phyloP scores from a whole-genome alignment of 148 eudicot species.

The Cornus controversa region DNA sequence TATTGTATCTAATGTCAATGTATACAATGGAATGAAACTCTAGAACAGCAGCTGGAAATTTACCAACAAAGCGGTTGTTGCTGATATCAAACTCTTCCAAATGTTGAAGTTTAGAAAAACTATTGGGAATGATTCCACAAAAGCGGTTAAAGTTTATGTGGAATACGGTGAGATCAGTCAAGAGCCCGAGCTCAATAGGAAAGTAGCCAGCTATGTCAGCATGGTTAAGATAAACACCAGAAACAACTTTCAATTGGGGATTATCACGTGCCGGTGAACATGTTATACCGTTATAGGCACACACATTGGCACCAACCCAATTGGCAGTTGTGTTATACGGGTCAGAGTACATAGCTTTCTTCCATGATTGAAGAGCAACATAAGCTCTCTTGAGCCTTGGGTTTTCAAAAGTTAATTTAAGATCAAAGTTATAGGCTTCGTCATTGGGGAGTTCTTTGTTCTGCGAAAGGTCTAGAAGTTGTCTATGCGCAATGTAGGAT shows the following conservation, averaged over 20 bases:
- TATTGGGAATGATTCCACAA: constrained; percentile 67
- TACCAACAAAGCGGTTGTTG: constrained; percentile 77
- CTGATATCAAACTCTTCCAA: constrained; percentile 65
- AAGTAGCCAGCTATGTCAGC: constrained; percentile 68
- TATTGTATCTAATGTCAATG: constrained; percentile 62
- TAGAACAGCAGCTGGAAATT: constrained; percentile 54
- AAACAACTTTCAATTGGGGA: constrained; percentile 46
- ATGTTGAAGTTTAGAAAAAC: constrained; percentile 35
- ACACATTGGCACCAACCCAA: constrained; percentile 73
- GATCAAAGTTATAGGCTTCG: constrained; percentile 5
- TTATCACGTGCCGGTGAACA: constrained; percentile 64
- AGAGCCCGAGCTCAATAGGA: constrained; percentile 52
- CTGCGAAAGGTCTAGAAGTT: constrained; percentile 15
- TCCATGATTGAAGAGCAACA: constrained; percentile 66
- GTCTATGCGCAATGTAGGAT: constrained; percentile 12
- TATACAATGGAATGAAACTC: constrained; percentile 39
- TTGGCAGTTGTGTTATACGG: constrained; percentile 41
- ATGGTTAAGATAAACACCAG: constrained; percentile 66
- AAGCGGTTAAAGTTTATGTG: constrained; percentile 75
- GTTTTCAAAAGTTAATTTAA: constrained; percentile 34
- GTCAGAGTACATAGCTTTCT: constrained; percentile 60
- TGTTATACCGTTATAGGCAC: constrained; percentile 57
- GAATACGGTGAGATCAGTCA: constrained; percentile 51
- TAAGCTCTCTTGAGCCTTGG: constrained; percentile 58
- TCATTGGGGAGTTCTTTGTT: no score